phyloP scores from a whole-genome alignment of 306 rosid genomes.

The Acacia crassicarpa region DNA sequence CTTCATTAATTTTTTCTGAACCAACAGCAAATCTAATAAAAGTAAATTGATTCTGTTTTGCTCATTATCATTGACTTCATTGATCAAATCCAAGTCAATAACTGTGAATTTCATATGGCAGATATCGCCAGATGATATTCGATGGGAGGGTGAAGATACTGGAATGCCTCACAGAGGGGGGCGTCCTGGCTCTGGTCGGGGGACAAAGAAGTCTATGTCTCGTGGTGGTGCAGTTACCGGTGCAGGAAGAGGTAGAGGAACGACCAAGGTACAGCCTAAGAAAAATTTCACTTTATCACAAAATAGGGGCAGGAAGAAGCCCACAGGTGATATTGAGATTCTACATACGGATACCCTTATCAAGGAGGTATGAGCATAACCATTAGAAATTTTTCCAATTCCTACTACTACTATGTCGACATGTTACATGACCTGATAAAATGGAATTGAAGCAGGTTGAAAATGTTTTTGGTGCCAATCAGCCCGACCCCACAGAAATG shows the following conservation, averaged over 20 bases:
- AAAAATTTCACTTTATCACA: slow-evolving; percentile 55
- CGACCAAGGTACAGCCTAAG: slow-evolving; percentile 53
- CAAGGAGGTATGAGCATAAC: slow-evolving; percentile 64
- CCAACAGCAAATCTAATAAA: not conserved
- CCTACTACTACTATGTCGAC: not conserved
- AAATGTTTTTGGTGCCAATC: slow-evolving; percentile 62
- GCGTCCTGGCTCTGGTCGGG: slow-evolving; percentile 65
- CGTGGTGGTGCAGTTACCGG: slow-evolving; percentile 64
- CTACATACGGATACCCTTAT: slow-evolving; percentile 77
- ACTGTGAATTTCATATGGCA: slow-evolving; percentile 33
- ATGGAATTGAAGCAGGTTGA: slow-evolving; percentile 63
- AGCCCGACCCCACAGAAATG: slow-evolving; percentile 65
- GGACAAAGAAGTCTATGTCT: slow-evolving; percentile 56
- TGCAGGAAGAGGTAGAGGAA: slow-evolving; percentile 87
- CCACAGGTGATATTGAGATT: slow-evolving; percentile 62
- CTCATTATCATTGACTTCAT: slow-evolving; percentile 10
- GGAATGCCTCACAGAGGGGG: slow-evolving; percentile 54
- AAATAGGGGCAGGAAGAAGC: slow-evolving; percentile 70
- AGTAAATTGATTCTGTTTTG: slow-evolving; percentile 4
- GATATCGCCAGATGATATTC: slow-evolving; percentile 80
- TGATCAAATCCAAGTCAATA: not conserved
- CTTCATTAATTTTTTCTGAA: slow-evolving; percentile 4
- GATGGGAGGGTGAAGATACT: slow-evolving; percentile 75
- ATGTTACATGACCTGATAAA: slow-evolving; percentile 21
- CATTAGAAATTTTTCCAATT: not conserved